Evolutionary conservation across 2,329 filamentous ascomycete genomes (phyloP).

Genomic region (Davidsoniella eucalypti): DNA sequence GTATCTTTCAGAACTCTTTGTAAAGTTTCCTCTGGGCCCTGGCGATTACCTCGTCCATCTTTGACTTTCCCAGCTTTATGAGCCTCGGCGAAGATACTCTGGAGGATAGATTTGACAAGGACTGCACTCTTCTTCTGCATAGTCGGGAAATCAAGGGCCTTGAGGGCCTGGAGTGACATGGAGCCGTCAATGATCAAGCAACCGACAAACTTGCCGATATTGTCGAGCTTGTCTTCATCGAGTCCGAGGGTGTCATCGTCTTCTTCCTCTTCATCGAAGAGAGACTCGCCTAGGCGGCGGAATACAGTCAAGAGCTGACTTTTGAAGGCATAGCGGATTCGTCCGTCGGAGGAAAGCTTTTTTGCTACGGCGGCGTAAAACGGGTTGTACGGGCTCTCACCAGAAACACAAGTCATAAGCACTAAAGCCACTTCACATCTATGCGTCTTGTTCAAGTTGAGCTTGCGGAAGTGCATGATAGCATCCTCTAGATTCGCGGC

Average conservation of each 20-base stretch:
- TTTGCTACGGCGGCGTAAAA: slow-evolving; percentile 82
- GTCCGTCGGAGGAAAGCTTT: slow-evolving; percentile 58
- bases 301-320: slow-evolving; percentile 78
- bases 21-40: slow-evolving; percentile 32
- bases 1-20: slow-evolving; percentile 50
- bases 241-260: slow-evolving; percentile 30
- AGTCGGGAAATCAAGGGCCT: slow-evolving; percentile 63
- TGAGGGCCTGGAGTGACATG: slow-evolving; percentile 34
- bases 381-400: slow-evolving; percentile 73
- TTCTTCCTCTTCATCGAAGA: slow-evolving; percentile 49
- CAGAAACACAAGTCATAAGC: slow-evolving; percentile 69
- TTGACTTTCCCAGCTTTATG: slow-evolving; percentile 25
- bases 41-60: slow-evolving; percentile 19
- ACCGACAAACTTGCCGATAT: slow-evolving; percentile 38
- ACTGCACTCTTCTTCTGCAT: slow-evolving; percentile 58
- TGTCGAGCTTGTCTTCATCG: slow-evolving; percentile 34
- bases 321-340: slow-evolving; percentile 70
- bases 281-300: slow-evolving; percentile 65
- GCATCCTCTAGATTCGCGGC: slow-evolving; percentile 74
- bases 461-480: slow-evolving; percentile 59
- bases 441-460: slow-evolving; percentile 73
- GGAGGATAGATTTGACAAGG: slow-evolving; percentile 68
- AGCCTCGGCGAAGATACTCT: slow-evolving; percentile 55
- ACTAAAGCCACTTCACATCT: slow-evolving; percentile 77
- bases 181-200: slow-evolving; percentile 30